Evolutionary conservation across 257 asterid genomes (phyloP).

Genomic region (Solanum clarkiae): DNA sequence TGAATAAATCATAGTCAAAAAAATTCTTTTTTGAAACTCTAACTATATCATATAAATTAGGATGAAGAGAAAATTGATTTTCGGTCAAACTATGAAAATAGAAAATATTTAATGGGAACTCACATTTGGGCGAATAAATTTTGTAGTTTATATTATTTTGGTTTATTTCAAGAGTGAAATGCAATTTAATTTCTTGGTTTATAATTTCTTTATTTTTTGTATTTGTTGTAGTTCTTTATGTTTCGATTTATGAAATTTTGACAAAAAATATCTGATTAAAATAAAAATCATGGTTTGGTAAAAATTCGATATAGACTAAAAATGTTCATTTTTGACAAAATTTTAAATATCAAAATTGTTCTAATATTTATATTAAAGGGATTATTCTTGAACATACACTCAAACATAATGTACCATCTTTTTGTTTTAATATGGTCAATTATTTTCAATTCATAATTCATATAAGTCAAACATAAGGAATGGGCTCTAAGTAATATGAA

Average conservation of each 20-base stretch:
- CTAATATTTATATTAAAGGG: no score
- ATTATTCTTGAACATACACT: neutral
- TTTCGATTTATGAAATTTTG: neutral
- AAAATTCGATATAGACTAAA: no score
- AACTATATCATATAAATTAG: no score
- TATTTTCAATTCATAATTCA: neutral
- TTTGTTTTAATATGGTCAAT: neutral
- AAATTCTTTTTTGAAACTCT: no score
- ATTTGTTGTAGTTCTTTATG: neutral
- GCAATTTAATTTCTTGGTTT: no score
- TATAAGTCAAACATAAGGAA: neutral
- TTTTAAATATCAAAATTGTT: neutral
- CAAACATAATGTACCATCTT: neutral
- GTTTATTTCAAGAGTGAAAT: neutral
- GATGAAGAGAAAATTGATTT: no score
- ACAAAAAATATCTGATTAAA: no score
- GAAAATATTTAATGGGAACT: neutral
- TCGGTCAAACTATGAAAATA: neutral
- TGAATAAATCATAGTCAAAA: no score
- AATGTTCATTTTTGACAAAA: neutral
- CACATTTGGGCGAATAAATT: no score
- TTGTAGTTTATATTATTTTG: no score
- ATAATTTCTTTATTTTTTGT: no score
- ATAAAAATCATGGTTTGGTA: no score
- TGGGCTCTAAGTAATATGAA: neutral